Base-by-base conservation (phyloP, 2,329 filamentous ascomycete species). In the Zasmidium citrigriseum region DNA sequence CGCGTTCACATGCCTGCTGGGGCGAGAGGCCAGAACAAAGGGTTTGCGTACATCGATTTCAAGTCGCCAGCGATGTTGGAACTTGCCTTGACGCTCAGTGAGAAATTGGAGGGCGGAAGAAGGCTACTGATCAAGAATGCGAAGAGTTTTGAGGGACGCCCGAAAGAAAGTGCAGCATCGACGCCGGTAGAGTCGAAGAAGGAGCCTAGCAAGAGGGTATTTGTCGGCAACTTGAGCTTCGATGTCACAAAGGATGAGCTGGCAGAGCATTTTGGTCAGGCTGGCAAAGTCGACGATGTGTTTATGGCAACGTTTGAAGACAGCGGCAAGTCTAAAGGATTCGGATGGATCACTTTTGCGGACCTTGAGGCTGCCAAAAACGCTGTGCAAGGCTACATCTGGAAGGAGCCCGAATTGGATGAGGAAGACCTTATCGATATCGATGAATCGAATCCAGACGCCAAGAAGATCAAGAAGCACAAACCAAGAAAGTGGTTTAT, bases 41-140 rank as follows among this genome's bases (percentile, higher is more conserved):
- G 95, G 16, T 99, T 97, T 72, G 95, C 95, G 55, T 99, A 99
- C 72, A 87, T 99, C 64, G 96, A 99, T 73, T 96, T 99, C 72
- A 80, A 86, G 47, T 88, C 83, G 22, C 70, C 80, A 20, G 83
- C 88, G 44, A 84, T 87, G 46, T 84, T 92, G 69, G 80, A 91
- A 29, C 85, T 88, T n/a, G 93, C 92, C 48, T 83, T 97, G 63
- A 88, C 86, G 2, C 80, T 97, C 44, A 96, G 90, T n/a, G 95
- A 99, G 76, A 89, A 87, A 45, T 84, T 92, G 53, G 79, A 96
- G 52, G 78, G 81, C 45, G 89, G 90, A 18, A 87, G 95, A 54
- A 88, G 88, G 61, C 85, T 98, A 22, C 82, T 99, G 68, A 97
- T 99, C 80, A 99, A 99, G 79, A 88, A 96, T 73, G 84, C 91